phyloP scores from a whole-genome alignment of 352 stramenopile genomes.

The Sclerospora graminicola region DNA sequence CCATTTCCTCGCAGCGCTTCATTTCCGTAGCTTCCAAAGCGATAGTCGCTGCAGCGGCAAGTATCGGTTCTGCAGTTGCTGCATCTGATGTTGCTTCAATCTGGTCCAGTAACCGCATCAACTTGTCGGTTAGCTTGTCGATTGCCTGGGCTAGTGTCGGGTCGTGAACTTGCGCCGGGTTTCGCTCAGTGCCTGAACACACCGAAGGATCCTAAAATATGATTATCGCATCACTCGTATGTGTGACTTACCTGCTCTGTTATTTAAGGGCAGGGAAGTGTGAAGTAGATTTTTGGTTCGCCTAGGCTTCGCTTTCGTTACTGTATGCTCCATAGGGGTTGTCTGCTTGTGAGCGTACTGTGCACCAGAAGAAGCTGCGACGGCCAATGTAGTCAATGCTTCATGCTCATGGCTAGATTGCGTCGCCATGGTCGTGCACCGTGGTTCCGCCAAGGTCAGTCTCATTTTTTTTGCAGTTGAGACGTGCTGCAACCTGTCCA shows the following conservation, averaged over 20 bases:
- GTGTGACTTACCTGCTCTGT: not conserved
- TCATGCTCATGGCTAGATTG: slow-evolving; percentile 11
- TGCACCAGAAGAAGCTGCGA: slow-evolving; percentile 7
- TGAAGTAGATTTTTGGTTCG: slow-evolving; percentile 3
- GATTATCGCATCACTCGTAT: not conserved
- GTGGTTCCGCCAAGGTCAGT: slow-evolving; percentile 2
- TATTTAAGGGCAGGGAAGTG: not conserved
- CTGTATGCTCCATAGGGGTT: not conserved
- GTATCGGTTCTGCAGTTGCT: slow-evolving; percentile 11
- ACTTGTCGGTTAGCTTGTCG: slow-evolving; percentile 43
- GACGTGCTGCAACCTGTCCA: slow-evolving; percentile 33
- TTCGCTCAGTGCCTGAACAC: slow-evolving; percentile 2
- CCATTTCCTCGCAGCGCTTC: slow-evolving; percentile 28
- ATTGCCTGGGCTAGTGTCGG: slow-evolving; percentile 45
- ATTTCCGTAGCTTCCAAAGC: slow-evolving; percentile 42
- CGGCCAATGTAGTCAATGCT: slow-evolving; percentile 14
- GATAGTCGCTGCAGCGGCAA: slow-evolving; percentile 24
- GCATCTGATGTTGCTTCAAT: slow-evolving; percentile 18
- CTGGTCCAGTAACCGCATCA: slow-evolving; percentile 25
- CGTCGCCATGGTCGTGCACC: not conserved
- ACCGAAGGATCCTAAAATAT: not conserved
- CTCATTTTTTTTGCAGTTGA: slow-evolving; percentile 28
- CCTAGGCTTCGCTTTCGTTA: slow-evolving; percentile 13
- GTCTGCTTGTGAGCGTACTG: slow-evolving; percentile 1
- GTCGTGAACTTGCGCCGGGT: slow-evolving; percentile 40